Evolutionary conservation across 2,329 filamentous ascomycete species (phyloP).

Genomic region (Apiospora marii): DNA sequence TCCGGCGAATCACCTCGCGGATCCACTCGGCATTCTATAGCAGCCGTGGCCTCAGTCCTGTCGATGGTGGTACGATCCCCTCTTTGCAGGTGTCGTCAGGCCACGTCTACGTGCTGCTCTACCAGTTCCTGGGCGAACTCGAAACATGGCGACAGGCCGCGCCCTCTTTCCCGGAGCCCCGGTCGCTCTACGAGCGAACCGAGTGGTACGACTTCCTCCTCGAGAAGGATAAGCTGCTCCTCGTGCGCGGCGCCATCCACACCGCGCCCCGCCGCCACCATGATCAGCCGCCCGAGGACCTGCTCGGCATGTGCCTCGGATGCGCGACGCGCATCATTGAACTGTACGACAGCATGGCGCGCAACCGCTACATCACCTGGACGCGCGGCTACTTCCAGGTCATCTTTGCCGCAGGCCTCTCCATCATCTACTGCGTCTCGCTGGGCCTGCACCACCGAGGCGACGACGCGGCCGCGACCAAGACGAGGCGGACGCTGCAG

Average conservation of each 20-base stretch:
- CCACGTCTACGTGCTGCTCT: slow-evolving; percentile 37
- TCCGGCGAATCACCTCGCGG: slow-evolving; percentile 50
- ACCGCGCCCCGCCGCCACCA: slow-evolving; percentile 43
- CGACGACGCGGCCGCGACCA: not conserved
- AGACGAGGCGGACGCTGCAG: not conserved
- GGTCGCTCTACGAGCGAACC: slow-evolving; percentile 50
- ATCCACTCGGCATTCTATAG: slow-evolving; percentile 43
- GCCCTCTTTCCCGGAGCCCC: slow-evolving; percentile 43
- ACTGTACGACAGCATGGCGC: slow-evolving; percentile 47
- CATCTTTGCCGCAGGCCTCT: slow-evolving; percentile 53
- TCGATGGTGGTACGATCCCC: slow-evolving; percentile 12
- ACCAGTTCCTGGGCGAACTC: slow-evolving; percentile 44
- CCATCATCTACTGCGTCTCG: slow-evolving; percentile 43
- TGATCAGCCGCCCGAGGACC: slow-evolving; percentile 42
- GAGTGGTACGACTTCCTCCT: slow-evolving; percentile 54
- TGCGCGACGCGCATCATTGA: slow-evolving; percentile 48
- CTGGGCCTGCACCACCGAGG: not conserved
- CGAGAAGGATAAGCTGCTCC: slow-evolving; percentile 49
- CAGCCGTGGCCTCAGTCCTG: slow-evolving; percentile 24
- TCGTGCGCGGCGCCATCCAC: slow-evolving; percentile 51
- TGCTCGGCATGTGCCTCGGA: slow-evolving; percentile 44
- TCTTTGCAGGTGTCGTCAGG: slow-evolving; percentile 28
- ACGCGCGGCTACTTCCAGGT: slow-evolving; percentile 58
- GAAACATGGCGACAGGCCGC: slow-evolving; percentile 45
- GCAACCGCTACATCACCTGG: slow-evolving; percentile 47